Percentiles rank a stretch among this genome's conserved stretches.
These are phyloP conservation scores for Nitzschia sp. DNA, from an alignment of 108 stramenopile species.

Conservation along the genomic window DNA sequence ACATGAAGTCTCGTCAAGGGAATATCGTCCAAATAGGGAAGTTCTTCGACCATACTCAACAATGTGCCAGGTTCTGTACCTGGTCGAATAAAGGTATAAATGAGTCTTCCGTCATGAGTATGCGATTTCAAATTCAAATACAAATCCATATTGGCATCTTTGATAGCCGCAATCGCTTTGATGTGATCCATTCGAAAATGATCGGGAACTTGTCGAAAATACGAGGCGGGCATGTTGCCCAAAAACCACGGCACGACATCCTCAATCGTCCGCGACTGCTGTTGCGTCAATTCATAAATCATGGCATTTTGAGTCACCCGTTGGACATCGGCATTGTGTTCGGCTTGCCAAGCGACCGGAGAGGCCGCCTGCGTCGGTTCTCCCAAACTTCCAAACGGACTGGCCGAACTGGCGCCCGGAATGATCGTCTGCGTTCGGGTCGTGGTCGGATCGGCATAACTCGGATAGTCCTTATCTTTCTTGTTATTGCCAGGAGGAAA, in stretches of 20 bases:
- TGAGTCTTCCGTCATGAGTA: constrained; percentile 55
- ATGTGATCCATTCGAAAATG: constrained; percentile 94
- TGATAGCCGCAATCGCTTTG: constrained; percentile 91
- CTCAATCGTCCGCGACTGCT: constrained; percentile 69
- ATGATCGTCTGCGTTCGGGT: neutral
- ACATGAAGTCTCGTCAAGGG: constrained; percentile 81
- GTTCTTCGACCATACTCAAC: constrained; percentile 76
- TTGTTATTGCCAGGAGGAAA: too few relatives aligned
- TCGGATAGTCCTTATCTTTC: too few relatives aligned
- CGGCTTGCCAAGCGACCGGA: constrained; percentile 64
- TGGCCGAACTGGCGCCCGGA: constrained; percentile 2
- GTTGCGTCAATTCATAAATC: constrained; percentile 81
- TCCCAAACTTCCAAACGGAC: constrained; percentile 13
- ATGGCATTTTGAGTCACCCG: constrained; percentile 52
- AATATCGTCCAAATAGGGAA: constrained; percentile 40
- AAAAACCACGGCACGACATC: constrained; percentile 95
- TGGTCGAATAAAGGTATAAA: constrained; percentile 87
- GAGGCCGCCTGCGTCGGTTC: constrained; percentile 11
- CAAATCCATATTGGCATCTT: constrained; percentile 74
- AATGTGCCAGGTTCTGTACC: constrained; percentile 81
- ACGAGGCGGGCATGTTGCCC: constrained; percentile 88
- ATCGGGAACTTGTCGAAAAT: constrained; percentile 92
- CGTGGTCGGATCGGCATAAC: neutral
- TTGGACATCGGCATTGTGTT: constrained; percentile 78
- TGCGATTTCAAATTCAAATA: constrained; percentile 81